phyloP scores from a whole-genome alignment of 495 filamentous ascomycete species.

The Podospora fimiseda region DNA sequence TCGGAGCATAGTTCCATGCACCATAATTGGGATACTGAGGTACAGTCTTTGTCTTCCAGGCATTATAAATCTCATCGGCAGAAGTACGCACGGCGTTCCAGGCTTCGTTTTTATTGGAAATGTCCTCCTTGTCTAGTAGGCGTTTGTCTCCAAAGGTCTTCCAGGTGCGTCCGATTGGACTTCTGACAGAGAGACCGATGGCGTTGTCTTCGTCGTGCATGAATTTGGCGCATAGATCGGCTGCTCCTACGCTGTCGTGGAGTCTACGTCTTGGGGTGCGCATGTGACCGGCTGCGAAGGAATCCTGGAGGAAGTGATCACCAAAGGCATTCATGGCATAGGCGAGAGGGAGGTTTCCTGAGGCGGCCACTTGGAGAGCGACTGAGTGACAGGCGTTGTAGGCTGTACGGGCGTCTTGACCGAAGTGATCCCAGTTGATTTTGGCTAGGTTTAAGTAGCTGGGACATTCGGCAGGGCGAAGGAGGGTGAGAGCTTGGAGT shows the following conservation, averaged over 20 bases:
- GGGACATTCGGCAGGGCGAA: not conserved
- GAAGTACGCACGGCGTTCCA: constrained; percentile 9
- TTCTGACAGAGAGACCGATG: constrained; percentile 12
- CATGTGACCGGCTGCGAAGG: constrained; percentile 19
- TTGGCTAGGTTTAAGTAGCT: constrained; percentile 13
- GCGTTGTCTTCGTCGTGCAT: constrained; percentile 22
- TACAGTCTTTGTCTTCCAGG: constrained; percentile 1
- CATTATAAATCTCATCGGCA: constrained; percentile 13
- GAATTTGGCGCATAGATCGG: constrained; percentile 7
- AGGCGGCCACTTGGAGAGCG: constrained; percentile 10
- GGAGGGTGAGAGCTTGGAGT: not conserved
- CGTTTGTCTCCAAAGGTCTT: constrained; percentile 15
- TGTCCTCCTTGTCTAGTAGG: constrained; percentile 5
- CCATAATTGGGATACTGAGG: not conserved
- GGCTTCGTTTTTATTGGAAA: constrained; percentile 5
- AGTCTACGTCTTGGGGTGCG: constrained; percentile 15
- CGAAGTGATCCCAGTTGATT: constrained; percentile 21
- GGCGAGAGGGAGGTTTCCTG: constrained; percentile 7
- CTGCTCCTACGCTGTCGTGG: not conserved
- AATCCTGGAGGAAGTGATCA: constrained; percentile 22
- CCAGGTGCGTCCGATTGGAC: constrained; percentile 4
- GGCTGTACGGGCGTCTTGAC: constrained; percentile 14
- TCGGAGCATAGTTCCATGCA: not conserved
- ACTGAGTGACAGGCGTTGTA: constrained; percentile 18
- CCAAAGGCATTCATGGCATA: constrained; percentile 24